Conservation (phyloP, 2,329 filamentous ascomycete species). For the Diplodia corticola region DNA sequence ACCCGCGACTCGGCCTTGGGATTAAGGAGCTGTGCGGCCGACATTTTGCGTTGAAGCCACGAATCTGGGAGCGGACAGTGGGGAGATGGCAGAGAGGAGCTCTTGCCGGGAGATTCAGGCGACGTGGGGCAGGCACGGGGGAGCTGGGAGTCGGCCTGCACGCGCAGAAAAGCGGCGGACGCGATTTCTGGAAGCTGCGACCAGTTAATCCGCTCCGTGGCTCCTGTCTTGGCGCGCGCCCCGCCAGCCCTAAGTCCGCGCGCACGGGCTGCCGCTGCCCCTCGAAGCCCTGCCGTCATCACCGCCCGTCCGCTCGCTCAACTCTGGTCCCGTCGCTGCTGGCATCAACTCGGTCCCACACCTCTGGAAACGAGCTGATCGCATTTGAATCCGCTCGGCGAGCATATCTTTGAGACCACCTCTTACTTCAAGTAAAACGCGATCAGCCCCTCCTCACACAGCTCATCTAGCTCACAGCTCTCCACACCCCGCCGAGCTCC, state of each 20-base stretch:
- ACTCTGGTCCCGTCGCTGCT: not conserved
- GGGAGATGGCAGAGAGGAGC: constrained; percentile 12
- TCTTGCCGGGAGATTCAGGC: constrained; percentile 1
- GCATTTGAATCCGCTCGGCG: not conserved
- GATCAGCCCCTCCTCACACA: not conserved
- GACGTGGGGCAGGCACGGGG: constrained; percentile 7
- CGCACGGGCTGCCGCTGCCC: not conserved
- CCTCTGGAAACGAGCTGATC: not conserved
- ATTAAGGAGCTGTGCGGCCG: constrained; percentile 95
- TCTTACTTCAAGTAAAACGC: not conserved
- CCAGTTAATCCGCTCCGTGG: constrained; percentile 15
- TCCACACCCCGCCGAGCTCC: constrained; percentile 1
- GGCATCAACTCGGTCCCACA: not conserved
- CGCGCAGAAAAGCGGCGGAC: constrained; percentile 23
- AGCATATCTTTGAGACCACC: not conserved
- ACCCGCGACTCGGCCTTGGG: constrained; percentile 98
- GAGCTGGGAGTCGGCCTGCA: constrained; percentile 19
- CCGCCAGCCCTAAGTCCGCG: not conserved
- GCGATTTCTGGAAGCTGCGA: constrained; percentile 20
- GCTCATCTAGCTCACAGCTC: not conserved
- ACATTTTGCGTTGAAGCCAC: constrained; percentile 60
- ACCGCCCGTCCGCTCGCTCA: not conserved
- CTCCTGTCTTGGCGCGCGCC: not conserved
- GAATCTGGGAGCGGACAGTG: not conserved
- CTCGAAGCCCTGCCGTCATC: constrained; percentile 11